Base-by-base conservation (phyloP, 192 early-diverging fungal genomes). In the Coemansia sp. region DNA sequence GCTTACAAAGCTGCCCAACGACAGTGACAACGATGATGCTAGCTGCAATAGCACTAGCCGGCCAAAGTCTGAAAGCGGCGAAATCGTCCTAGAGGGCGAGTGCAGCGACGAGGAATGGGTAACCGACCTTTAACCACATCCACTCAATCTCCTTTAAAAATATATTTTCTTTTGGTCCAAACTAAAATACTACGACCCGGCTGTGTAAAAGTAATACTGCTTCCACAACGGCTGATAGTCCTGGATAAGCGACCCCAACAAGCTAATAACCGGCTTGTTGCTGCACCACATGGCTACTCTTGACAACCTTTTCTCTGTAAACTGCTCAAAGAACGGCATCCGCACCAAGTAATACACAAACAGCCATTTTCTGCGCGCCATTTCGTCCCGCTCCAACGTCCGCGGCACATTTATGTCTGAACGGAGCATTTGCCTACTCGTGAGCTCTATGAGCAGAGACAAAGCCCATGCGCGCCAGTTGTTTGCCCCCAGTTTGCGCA, bases 181-280 rank as follows among this genome's bases (percentile, higher is more conserved):
- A 27, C 4, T 27, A 13, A 4, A 75, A 50, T 19, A 54, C 65
- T 84, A 85, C 16, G 86, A 85, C 7, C 69, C 84, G 13, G 86
- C 82, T 4, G 88, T 96, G 73, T 96, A 96, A 68, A 93, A 96
- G 74, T 96, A 90, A 62, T 92, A 86, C 49, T 86, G 85, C 77
- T 96, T 88, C 92, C 92, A 94, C 20, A 96, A 79, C 6, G 93
- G 92, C 69, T 92, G 88, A 73, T 96, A 96, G 74, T 96, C 94
- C 22, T 85, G 85, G 39, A 94, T 76, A 45, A 94, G 85, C 54
- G 89, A 86, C 48, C 87, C 87, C 22, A 92, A 81, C 64, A 94
- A 80, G 14, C 88, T 90, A 45, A 94, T 83, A 47, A 94, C 68
- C 50, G 90, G 88, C 78, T 88, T 92, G 62, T 85, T 87, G 60